Percentiles rank a stretch among this genome's conserved stretches.
Conservation (phyloP, 192 early-diverging fungal species). For the Pilobolus umbonatus region DNA sequence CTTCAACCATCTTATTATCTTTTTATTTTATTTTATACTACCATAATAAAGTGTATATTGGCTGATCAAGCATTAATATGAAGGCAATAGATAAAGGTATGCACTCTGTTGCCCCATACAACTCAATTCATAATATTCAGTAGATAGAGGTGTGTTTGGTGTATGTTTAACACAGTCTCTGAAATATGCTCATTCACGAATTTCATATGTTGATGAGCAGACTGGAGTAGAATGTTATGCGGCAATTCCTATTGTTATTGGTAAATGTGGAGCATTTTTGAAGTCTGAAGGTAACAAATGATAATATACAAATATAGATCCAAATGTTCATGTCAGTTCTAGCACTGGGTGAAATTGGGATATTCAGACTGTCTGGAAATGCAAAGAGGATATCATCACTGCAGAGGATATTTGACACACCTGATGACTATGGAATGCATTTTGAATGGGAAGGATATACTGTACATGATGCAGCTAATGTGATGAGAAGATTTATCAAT, state of each 20-base stretch:
- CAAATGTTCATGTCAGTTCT: not conserved
- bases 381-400: slow-evolving; percentile 62
- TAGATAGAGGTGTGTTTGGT: slow-evolving; percentile 25
- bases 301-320: not conserved
- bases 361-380: slow-evolving; percentile 76
- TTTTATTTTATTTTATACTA: no score
- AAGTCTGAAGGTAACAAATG: slow-evolving; percentile 22
- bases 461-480: slow-evolving; percentile 70
- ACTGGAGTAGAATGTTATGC: slow-evolving; percentile 12
- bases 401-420: slow-evolving; percentile 61
- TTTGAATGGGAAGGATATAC: slow-evolving; percentile 62
- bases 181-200: slow-evolving; percentile 21
- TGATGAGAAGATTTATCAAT: slow-evolving; percentile 66
- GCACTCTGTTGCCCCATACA: no score
- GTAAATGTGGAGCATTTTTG: slow-evolving; percentile 29
- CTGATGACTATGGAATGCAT: slow-evolving; percentile 51
- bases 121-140: not conserved
- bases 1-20: no score
- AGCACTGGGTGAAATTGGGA: slow-evolving; percentile 42
- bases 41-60: no score
- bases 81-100: no score
- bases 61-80: no score
- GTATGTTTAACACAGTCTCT: slow-evolving; percentile 21
- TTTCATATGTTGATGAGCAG: slow-evolving; percentile 23
- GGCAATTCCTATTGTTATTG: slow-evolving; percentile 24